Percentiles rank a stretch among this genome's conserved stretches.
Conservation (phyloP, 2,329 filamentous ascomycete genomes). For the Penicillium sclerotiorum region DNA sequence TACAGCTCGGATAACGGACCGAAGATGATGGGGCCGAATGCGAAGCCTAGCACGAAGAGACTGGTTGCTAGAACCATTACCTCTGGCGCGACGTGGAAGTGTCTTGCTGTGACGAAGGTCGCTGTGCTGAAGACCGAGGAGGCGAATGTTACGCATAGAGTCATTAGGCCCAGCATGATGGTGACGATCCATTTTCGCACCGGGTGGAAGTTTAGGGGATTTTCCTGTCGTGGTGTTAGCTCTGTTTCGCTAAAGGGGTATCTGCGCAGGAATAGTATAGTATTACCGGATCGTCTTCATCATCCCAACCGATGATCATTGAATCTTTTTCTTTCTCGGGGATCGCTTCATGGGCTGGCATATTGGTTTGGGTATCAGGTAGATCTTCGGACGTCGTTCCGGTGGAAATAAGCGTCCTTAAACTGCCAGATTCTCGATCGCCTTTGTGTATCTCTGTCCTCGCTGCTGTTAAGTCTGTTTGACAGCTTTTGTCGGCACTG, state of each 20-base stretch:
- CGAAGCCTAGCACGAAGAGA: not conserved
- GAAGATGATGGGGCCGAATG: constrained; percentile 52
- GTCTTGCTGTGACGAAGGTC: constrained; percentile 41
- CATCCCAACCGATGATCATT: constrained; percentile 6
- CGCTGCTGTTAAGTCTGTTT: not conserved
- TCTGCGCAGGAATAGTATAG: not conserved
- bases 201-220: not conserved
- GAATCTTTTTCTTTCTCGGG: not conserved
- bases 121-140: constrained; percentile 52
- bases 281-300: constrained; percentile 5
- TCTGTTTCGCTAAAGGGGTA: not conserved
- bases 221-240: constrained; percentile 2
- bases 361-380: not conserved
- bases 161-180: constrained; percentile 19
- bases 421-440: not conserved
- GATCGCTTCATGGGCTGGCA: not conserved
- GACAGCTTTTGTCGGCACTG: not conserved
- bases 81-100: constrained; percentile 45
- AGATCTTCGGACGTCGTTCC: not conserved
- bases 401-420: not conserved
- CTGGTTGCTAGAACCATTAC: not conserved
- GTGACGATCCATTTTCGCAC: constrained; percentile 40
- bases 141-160: constrained; percentile 52
- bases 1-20: constrained; percentile 53
- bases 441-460: not conserved